Conservation (phyloP, 148 eudicot genomes). For the Rhododendron kiyosumense region DNA sequence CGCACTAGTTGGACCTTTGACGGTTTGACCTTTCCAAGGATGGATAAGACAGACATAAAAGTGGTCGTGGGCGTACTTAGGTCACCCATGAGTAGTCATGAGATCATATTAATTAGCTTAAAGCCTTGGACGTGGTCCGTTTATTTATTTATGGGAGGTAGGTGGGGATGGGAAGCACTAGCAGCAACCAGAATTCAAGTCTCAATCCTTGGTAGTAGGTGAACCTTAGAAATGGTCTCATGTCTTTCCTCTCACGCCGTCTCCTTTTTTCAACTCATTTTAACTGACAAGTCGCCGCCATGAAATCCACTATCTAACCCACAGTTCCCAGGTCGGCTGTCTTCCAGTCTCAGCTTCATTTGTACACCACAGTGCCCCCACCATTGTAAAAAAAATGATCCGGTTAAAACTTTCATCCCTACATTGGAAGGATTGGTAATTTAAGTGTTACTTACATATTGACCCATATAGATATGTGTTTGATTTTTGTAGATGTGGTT, state of each 20-base stretch:
- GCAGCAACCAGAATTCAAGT: background rate
- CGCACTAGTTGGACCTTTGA: too few species aligned
- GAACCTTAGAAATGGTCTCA: background rate
- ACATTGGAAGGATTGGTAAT: too few species aligned
- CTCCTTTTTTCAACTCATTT: background rate
- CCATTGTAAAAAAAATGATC: too few species aligned
- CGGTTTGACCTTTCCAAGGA: background rate
- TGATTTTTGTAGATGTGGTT: background rate
- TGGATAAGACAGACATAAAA: background rate
- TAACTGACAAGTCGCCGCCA: too few species aligned
- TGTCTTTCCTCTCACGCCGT: background rate
- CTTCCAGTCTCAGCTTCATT: too few species aligned
- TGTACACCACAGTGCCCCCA: too few species aligned
- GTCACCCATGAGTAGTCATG: background rate
- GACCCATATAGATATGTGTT: too few species aligned
- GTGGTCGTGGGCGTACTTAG: background rate
- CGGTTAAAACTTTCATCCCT: too few species aligned
- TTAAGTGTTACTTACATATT: too few species aligned
- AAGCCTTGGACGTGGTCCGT: background rate
- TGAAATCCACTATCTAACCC: too few species aligned
- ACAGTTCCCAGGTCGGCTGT: too few species aligned
- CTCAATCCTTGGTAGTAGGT: background rate
- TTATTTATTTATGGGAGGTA: background rate
- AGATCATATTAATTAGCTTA: background rate
- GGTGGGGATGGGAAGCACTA: background rate